phyloP scores from a whole-genome alignment of 2,329 filamentous ascomycete genomes.

The Westerdykella ornata region DNA sequence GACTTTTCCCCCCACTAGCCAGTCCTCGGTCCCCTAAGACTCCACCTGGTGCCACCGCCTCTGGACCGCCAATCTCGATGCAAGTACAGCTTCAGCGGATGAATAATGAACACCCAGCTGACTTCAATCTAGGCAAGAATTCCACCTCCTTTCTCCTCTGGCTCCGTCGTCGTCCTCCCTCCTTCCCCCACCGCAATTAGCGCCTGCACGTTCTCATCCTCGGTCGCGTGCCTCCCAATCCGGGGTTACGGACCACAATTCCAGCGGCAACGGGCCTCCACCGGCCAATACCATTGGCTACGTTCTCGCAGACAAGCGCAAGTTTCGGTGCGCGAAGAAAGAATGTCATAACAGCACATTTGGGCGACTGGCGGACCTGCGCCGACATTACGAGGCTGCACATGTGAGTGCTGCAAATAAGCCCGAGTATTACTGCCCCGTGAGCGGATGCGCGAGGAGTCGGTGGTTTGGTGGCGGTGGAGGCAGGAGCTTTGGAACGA shows the following conservation, averaged over 20 bases:
- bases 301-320: slow-evolving; percentile 17
- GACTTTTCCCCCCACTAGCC: not conserved
- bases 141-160: too few relatives aligned
- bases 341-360: slow-evolving; percentile 18
- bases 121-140: too few relatives aligned
- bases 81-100: not conserved
- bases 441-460: slow-evolving; percentile 17
- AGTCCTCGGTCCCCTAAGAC: not conserved
- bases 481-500: slow-evolving; percentile 21
- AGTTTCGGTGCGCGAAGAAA: slow-evolving; percentile 19
- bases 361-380: slow-evolving; percentile 27
- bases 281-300: slow-evolving; percentile 14
- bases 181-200: too few relatives aligned
- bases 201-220: not conserved
- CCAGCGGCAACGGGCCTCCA: not conserved
- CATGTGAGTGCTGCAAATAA: slow-evolving; percentile 10
- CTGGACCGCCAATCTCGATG: not conserved
- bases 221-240: not conserved
- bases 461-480: slow-evolving; percentile 10
- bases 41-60: not conserved
- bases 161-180: too few relatives aligned
- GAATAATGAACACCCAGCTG: too few relatives aligned
- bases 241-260: not conserved
- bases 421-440: slow-evolving; percentile 20
- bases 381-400: slow-evolving; percentile 20